A percentile compares a stretch with the other conserved stretches of the same genome.
Evolutionary conservation across 2,329 filamentous ascomycete species (phyloP).

Genomic region (Cordyceps tenuipes): DNA sequence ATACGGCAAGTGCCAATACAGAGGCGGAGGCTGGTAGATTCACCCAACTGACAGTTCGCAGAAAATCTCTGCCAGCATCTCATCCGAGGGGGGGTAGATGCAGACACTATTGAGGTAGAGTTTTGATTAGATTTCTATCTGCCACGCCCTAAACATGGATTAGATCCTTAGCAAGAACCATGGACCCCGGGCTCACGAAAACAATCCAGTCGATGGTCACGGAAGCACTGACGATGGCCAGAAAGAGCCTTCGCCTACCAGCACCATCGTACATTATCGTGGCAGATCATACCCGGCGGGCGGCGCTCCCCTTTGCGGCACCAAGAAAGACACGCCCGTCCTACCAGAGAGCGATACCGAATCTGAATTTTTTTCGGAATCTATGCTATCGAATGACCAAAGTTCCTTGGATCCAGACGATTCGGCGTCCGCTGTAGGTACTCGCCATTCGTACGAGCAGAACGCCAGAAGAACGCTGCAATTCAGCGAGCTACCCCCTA

Average conservation of each 20-base stretch:
- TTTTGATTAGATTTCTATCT: conserved; percentile 14
- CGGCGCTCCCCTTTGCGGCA: background rate
- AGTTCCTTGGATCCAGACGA: background rate
- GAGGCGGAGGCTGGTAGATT: background rate
- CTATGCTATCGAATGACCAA: background rate
- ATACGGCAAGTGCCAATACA: conserved; percentile 5
- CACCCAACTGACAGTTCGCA: conserved; percentile 14
- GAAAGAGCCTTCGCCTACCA: background rate
- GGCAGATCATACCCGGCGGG: background rate
- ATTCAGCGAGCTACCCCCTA: conserved; percentile 53
- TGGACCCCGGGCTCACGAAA: background rate
- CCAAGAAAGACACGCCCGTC: background rate
- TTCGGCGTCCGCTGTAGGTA: conserved; percentile 1
- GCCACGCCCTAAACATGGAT: conserved; percentile 5
- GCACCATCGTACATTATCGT: background rate
- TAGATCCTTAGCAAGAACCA: conserved; percentile 6
- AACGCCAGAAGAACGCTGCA: conserved; percentile 49
- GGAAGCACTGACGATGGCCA: background rate
- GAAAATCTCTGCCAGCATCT: conserved; percentile 42
- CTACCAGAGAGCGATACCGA: background rate
- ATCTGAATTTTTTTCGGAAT: conserved; percentile 1
- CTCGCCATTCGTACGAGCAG: conserved; percentile 24
- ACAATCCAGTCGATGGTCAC: background rate
- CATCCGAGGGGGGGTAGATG: conserved; percentile 37
- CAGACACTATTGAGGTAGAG: conserved; percentile 37